phyloP scores from a whole-genome alignment of 2,329 filamentous ascomycete genomes.

The Exophiala bonariae region DNA sequence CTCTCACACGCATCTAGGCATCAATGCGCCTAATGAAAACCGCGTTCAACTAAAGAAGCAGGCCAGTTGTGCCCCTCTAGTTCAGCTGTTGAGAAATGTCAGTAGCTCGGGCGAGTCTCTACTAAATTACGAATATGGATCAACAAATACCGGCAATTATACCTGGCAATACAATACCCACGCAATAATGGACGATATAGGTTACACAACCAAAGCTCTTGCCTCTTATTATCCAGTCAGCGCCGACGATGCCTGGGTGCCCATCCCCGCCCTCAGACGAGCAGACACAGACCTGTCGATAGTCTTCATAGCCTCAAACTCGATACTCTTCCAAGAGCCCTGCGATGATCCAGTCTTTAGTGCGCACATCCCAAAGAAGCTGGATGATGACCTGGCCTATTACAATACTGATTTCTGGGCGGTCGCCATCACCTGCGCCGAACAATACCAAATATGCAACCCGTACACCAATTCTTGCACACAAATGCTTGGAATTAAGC shows the following conservation, averaged over 20 bases:
- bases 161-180: conserved; percentile 8
- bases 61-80: conserved; percentile 10
- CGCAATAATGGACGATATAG: not conserved
- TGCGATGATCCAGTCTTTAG: conserved; percentile 7
- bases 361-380: no score
- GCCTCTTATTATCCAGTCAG: not conserved
- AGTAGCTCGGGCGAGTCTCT: not conserved
- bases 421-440: conserved; percentile 2
- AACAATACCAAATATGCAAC: conserved; percentile 11
- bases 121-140: conserved; percentile 1
- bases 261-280: conserved; percentile 2
- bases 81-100: not conserved
- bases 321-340: conserved; percentile 1
- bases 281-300: conserved; percentile 8
- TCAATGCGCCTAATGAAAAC: conserved; percentile 6
- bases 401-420: conserved; percentile 6
- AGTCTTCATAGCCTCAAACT: conserved; percentile 10
- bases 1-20: conserved; percentile 10
- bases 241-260: not conserved
- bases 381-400: not conserved
- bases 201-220: not conserved
- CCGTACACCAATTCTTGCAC: conserved; percentile 6
- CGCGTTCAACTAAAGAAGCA: conserved; percentile 3
- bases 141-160: no score
- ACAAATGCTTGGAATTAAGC: not conserved